phyloP scores from a whole-genome alignment of 2,329 filamentous ascomycete genomes.

The Sporothrix curviconia region DNA sequence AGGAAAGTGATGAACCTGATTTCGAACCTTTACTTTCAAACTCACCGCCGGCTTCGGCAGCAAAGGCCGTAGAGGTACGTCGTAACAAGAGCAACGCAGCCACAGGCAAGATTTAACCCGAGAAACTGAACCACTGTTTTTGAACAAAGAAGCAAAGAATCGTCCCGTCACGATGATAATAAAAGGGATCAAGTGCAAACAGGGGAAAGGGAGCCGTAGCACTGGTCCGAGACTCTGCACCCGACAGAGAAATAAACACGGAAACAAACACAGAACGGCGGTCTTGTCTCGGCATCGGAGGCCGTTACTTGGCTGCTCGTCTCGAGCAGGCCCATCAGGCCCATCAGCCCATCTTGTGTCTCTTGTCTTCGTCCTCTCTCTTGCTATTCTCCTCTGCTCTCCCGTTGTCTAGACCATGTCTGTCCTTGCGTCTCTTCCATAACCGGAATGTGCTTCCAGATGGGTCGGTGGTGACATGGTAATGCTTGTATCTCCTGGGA shows the following conservation, averaged over 20 bases:
- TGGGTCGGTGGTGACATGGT: too few species aligned
- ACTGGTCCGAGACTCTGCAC: neutral
- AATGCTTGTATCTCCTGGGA: too few species aligned
- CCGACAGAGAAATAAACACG: neutral
- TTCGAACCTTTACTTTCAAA: neutral
- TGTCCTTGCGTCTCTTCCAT: too few species aligned
- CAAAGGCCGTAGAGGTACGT: too few species aligned
- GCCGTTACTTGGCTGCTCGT: neutral
- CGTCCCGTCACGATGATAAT: neutral
- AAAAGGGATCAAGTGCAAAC: neutral
- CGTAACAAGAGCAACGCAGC: neutral
- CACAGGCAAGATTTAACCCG: neutral
- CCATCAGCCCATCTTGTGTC: too few species aligned
- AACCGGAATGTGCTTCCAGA: too few species aligned
- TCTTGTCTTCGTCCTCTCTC: neutral
- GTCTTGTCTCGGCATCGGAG: conserved; percentile 5
- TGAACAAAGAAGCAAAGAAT: neutral
- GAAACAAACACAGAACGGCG: neutral
- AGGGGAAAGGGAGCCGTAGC: neutral
- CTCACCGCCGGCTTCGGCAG: conserved; percentile 10
- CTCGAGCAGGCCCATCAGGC: neutral
- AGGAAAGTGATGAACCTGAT: too few species aligned
- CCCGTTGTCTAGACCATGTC: too few species aligned
- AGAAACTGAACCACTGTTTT: neutral
- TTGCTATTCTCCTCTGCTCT: neutral